Percentiles rank a stretch among this genome's conserved stretches.
Conservation (phyloP, 140 eudicot genomes). For the Oenanthe javanica region DNA sequence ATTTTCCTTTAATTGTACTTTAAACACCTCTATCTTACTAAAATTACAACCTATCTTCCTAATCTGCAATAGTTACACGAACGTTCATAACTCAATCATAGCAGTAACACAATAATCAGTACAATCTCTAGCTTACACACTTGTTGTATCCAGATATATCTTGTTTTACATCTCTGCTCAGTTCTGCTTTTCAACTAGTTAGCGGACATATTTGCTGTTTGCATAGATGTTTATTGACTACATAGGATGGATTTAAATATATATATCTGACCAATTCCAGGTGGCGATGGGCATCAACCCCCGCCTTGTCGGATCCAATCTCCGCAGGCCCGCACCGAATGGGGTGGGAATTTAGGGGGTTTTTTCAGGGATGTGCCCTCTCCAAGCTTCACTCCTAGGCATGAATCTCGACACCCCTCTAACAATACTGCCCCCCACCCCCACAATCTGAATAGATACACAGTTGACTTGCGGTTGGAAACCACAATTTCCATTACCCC, state of each 20-base stretch:
- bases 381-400: neutral
- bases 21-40: no score
- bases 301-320: no score
- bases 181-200: neutral
- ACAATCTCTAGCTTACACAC: neutral
- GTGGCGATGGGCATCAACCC: no score
- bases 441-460: neutral
- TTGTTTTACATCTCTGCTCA: neutral
- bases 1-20: neutral
- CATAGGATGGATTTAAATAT: neutral
- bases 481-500: no score
- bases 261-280: no score
- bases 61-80: neutral
- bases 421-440: neutral
- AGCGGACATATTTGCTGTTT: neutral
- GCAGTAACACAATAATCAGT: neutral
- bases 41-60: neutral
- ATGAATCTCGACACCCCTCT: neutral
- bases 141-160: neutral
- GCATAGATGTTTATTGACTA: neutral
- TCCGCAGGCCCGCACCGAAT: no score
- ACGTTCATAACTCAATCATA: no score
- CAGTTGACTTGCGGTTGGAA: neutral
- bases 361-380: neutral
- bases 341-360: neutral